Base-by-base conservation (phyloP, 2,329 filamentous ascomycete species). In the Zymoseptoria ardabiliae region DNA sequence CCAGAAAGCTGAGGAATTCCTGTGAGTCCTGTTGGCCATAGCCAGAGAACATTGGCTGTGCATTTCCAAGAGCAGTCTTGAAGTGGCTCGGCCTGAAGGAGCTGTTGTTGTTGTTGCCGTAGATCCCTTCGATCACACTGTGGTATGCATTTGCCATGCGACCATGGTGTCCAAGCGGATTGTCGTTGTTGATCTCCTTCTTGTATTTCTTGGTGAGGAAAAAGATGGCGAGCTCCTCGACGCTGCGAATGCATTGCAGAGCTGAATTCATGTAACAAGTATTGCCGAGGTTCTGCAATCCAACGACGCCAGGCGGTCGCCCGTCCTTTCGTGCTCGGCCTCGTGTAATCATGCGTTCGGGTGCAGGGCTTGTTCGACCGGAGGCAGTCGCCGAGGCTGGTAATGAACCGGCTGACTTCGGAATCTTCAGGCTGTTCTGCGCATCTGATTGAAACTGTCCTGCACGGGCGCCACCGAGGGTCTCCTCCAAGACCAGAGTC, bases 191-290 rank as follows among this genome's bases (percentile, higher is more conserved):
- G 65, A 97, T 82, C 69, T 99, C 93, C 55, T 81, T 78, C 68
- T 88, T 85, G 75, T 90, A 91, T 62, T 87, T 82, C 60, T 86
- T 72, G 69, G 74, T 81, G 54, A 97, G 75, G 74, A 99, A 97
- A 74, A 96, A 99, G 69, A 91, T 87, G 4, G 91, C 93, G 64
- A 99, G 78, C 74, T 99, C 94, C 71, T 96, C 90, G 0, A 97
- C 91, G 67, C 90, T 95, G 55, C 93, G 86, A 55, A 99, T 85
- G 72, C 94, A 99, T 72, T 99, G 94, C 57, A 97, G 79, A 9
- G 94, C 94, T 21, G 93, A 96, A 74, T 97, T 97, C 92, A 97
- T 97, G 77, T 99, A 99, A 76, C 94, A 99, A 0, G 94, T 97
- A 70, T 99, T 99, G 54, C 94, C 94, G 13, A 99, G 78, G 70